Conservation (phyloP, 371 early-diverging fungal genomes). For the Mucor racemosus region DNA sequence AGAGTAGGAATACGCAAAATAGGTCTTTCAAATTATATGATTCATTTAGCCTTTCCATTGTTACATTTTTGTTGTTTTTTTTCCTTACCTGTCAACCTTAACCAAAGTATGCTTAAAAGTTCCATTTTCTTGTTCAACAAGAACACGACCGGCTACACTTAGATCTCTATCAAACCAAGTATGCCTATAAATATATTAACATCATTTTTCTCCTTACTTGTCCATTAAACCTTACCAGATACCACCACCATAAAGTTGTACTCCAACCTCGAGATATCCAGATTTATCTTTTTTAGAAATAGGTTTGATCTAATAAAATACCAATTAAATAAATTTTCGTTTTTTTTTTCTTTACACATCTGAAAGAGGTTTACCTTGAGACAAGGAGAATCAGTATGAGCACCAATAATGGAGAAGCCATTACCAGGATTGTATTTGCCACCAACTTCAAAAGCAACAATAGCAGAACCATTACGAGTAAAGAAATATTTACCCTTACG, state of each 20-base stretch:
- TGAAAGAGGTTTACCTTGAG: conserved; percentile 68
- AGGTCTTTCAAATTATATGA: conserved; percentile 52
- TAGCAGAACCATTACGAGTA: conserved; percentile 90
- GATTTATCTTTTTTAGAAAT: conserved; percentile 83
- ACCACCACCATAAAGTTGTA: conserved; percentile 93
- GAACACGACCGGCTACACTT: conserved; percentile 90
- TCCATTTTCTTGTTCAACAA: conserved; percentile 76
- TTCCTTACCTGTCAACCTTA: conserved; percentile 64
- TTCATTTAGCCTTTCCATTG: not conserved
- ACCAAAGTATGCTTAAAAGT: conserved; percentile 73
- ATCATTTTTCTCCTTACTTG: conserved; percentile 16
- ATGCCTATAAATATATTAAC: conserved; percentile 87
- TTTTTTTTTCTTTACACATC: no score
- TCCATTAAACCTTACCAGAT: conserved; percentile 67
- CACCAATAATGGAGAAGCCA: conserved; percentile 82
- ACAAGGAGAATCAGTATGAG: conserved; percentile 96
- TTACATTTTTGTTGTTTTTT: not conserved
- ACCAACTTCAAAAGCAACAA: conserved; percentile 95
- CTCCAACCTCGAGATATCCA: conserved; percentile 91
- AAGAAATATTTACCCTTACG: conserved; percentile 91
- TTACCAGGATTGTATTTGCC: conserved; percentile 83
- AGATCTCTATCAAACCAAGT: conserved; percentile 98
- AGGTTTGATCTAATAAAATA: conserved; percentile 71
- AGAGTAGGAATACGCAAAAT: conserved; percentile 94
- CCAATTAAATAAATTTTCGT: no score